A percentile compares a stretch with the other conserved stretches of the same genome.
Conservation (phyloP, 495 filamentous ascomycete species). For the Penicillium egyptiacum region DNA sequence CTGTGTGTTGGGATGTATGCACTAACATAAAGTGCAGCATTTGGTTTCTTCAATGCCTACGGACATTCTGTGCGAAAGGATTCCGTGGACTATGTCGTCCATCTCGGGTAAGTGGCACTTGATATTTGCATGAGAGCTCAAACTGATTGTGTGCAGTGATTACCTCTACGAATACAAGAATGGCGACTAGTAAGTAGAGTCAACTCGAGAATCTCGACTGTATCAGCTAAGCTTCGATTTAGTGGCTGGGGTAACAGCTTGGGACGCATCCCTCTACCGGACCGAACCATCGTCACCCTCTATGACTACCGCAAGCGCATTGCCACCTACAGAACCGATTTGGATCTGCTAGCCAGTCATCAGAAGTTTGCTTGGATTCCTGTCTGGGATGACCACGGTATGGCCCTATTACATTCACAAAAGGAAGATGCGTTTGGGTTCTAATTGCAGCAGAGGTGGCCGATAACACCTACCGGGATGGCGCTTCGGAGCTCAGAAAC, state of each 20-base stretch:
- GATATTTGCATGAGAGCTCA: neutral
- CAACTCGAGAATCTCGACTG: neutral
- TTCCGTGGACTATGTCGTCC: conserved; percentile 63
- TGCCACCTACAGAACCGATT: conserved; percentile 60
- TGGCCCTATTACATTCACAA: conserved; percentile 5
- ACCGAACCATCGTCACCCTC: conserved; percentile 48
- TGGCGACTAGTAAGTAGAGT: conserved; percentile 47
- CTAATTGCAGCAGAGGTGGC: conserved; percentile 49
- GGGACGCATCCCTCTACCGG: conserved; percentile 34
- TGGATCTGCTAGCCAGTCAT: conserved; percentile 57
- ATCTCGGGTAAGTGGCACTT: conserved; percentile 34
- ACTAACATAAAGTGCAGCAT: conserved; percentile 14
- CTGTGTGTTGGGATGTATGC: conserved; percentile 53
- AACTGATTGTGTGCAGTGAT: conserved; percentile 43
- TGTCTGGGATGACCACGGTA: conserved; percentile 69
- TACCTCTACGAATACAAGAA: conserved; percentile 67
- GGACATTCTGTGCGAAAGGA: conserved; percentile 56
- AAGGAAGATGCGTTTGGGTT: neutral
- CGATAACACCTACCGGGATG: conserved; percentile 62
- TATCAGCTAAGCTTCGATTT: conserved; percentile 1
- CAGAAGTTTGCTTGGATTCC: conserved; percentile 65
- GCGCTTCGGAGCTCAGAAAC: conserved; percentile 55
- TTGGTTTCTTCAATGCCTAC: conserved; percentile 26
- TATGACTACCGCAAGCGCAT: conserved; percentile 62
- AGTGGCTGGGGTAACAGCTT: conserved; percentile 6